Base-by-base conservation (phyloP, 495 filamentous ascomycete species). In the Aspergillus homomorphus region DNA sequence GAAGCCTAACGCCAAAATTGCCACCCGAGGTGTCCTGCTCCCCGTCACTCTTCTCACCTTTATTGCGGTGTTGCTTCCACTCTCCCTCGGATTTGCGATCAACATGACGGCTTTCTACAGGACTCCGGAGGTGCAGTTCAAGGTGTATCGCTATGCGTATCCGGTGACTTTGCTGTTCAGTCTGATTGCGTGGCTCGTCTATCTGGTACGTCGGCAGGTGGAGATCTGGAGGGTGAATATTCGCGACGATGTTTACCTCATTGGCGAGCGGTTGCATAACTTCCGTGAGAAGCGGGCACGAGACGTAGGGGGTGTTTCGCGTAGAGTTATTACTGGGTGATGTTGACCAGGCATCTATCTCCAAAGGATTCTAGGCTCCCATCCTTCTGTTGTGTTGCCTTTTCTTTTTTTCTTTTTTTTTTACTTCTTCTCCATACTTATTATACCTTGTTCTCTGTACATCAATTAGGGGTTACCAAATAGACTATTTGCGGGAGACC, bases 181-280 rank as follows among this genome's bases (percentile, higher is more conserved):
- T 24, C 63, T 85, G 14, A 63, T 72, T 19, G 61, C 70, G 8
- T 77, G 71, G 57, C 60, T 76, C 2, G 62, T 68, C 15, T 78
- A 79, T 62, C 64, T 79, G 28, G 66, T 77, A 2, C 69, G 73
- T 49, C 77, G 79, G 54, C 73, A 87, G 43, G 72, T 92, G 42
- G 82, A 84, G 22, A 77, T 81, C 44, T 98, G 94, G 94, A 84
- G 89, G 67, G 80, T 84, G 65, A 84, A 84, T 62, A 91, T 99
- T 50, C 76, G 88, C 30, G 94, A 99, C 67, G 94, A 99, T 72
- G 93, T 96, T 8, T 99, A 98, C 66, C 75, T 98, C 61, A 94
- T 97, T 66, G 94, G 94, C 2, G 92, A 98, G 75, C 77, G 92
- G 30, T 74, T 99, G 60, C 93, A 97, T 68, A 97, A 97, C 68